A percentile compares a stretch with the other conserved stretches of the same genome.
Evolutionary conservation across 208 protist genomes (phyloP).

Genomic region (Leishmania tropica): DNA sequence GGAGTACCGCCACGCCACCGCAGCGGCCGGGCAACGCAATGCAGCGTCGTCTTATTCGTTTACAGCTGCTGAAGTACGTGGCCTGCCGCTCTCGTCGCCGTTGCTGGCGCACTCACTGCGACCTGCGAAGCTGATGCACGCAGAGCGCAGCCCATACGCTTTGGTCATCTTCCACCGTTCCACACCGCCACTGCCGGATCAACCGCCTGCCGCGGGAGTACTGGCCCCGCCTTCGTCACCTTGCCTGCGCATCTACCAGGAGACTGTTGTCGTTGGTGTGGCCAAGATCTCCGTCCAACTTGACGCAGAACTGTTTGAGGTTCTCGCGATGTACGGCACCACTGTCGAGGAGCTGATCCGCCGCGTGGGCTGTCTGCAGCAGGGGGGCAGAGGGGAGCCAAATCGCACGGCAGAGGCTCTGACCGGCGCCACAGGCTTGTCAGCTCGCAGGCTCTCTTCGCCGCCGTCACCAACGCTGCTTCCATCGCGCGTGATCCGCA

Average conservation of each 20-base stretch:
- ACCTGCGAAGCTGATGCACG: constrained; percentile 27
- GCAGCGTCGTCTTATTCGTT: background rate
- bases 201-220: background rate
- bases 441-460: background rate
- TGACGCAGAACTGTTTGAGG: constrained; percentile 24
- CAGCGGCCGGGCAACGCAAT: background rate
- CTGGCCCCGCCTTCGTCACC: background rate
- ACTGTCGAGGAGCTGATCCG: constrained; percentile 10
- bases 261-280: constrained; percentile 31
- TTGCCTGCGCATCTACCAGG: constrained; percentile 16
- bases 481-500: background rate
- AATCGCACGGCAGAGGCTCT: background rate
- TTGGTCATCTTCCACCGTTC: constrained; percentile 31
- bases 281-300: constrained; percentile 31
- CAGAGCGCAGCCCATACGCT: constrained; percentile 36
- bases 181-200: constrained; percentile 11
- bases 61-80: background rate
- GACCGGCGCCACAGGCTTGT: background rate
- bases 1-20: constrained; percentile 30
- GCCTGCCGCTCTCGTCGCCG: background rate
- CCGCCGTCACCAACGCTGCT: background rate
- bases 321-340: constrained; percentile 23
- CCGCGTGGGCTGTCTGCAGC: background rate
- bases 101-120: constrained; percentile 1
- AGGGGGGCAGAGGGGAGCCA: background rate